Base-by-base conservation (phyloP, 345 rosid genomes). In the Citrus trifoliata region DNA sequence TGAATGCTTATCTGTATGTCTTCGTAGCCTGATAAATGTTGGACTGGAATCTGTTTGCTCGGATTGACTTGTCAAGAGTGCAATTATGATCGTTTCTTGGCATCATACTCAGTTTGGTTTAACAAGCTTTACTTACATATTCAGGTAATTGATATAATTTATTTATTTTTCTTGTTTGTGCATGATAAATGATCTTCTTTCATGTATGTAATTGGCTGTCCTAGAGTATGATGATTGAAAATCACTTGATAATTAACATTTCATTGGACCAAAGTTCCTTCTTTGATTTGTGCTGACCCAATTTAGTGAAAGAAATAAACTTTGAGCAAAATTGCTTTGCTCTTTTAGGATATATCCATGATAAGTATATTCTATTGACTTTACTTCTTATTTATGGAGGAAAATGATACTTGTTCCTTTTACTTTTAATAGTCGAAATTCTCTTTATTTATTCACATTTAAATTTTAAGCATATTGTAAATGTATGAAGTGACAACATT, bases 41-140 rank as follows among this genome's bases (percentile, higher is more conserved):
- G 94, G 93, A 90, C 86, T 18, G 98, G 97, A 75, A 87, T 93
- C 59, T 84, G 87, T 83, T 85, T 96, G 82, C 80, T 96, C 24
- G 98, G 97, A 71, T 80, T 94, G 77, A 90, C 95, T 75, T 91
- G 90, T 82, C 88, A 84, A 84, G 93, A 90, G 79, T 96, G 99
- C 75, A 84, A 87, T 74, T 76, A 89, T 24, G 89, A 85, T n/a
- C 94, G 94, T 32, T 94, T 96, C 81, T 76, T 86, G 83, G 81
- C 73, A 6, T 90, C 88, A 0, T 93, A 91, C 87, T 76, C 89
- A 60, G 73, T 70, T 70, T 96, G 98, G 99, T 85, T 91, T 69
- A 80, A 87, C 67, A 88, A 83, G 79, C 88, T 96, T 73, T 71
- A 88, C 38, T 73, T 81, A 33, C 88, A 81, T 74, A 42, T 93